phyloP scores from a whole-genome alignment of 2,329 filamentous ascomycete species.

The Tolypocladium tropicale region DNA sequence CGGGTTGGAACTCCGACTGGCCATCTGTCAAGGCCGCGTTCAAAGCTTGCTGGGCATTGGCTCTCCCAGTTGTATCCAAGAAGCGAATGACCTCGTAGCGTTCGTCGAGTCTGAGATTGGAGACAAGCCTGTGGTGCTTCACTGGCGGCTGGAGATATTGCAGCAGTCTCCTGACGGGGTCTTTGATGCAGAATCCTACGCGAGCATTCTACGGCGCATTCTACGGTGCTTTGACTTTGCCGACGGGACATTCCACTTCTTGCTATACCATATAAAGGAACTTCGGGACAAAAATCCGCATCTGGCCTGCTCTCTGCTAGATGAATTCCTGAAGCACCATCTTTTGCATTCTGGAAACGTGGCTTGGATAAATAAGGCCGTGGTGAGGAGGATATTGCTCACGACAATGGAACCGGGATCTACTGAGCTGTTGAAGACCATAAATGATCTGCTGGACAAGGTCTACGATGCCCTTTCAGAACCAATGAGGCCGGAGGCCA shows the following conservation, averaged over 20 bases:
- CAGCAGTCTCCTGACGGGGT: slow-evolving; percentile 33
- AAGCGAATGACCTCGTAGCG: slow-evolving; percentile 46
- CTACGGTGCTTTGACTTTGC: slow-evolving; percentile 49
- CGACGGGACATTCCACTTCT: slow-evolving; percentile 51
- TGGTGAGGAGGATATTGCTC: slow-evolving; percentile 61
- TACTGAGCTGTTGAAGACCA: slow-evolving; percentile 10
- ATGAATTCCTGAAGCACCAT: slow-evolving; percentile 51
- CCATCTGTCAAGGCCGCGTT: slow-evolving; percentile 55
- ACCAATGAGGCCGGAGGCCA: slow-evolving; percentile 46
- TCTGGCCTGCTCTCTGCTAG: slow-evolving; percentile 42
- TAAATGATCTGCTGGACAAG: slow-evolving; percentile 12
- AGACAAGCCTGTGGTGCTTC: slow-evolving; percentile 52
- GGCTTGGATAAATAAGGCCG: slow-evolving; percentile 57
- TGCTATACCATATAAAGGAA: slow-evolving; percentile 59
- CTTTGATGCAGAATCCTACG: slow-evolving; percentile 39
- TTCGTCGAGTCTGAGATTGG: slow-evolving; percentile 54
- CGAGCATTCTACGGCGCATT: slow-evolving; percentile 48
- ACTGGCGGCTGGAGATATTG: slow-evolving; percentile 61
- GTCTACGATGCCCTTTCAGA: slow-evolving; percentile 34
- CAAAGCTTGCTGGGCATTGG: slow-evolving; percentile 40
- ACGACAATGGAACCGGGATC: slow-evolving; percentile 35
- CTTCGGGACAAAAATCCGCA: slow-evolving; percentile 44
- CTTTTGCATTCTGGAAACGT: slow-evolving; percentile 38
- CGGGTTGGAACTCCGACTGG: slow-evolving; percentile 52
- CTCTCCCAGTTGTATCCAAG: slow-evolving; percentile 31